Percentiles rank a stretch among this genome's conserved stretches.
These are phyloP conservation scores for Komagataella pseudopastoris DNA, from an alignment of 805 yeast species.

Conservation along the genomic window DNA sequence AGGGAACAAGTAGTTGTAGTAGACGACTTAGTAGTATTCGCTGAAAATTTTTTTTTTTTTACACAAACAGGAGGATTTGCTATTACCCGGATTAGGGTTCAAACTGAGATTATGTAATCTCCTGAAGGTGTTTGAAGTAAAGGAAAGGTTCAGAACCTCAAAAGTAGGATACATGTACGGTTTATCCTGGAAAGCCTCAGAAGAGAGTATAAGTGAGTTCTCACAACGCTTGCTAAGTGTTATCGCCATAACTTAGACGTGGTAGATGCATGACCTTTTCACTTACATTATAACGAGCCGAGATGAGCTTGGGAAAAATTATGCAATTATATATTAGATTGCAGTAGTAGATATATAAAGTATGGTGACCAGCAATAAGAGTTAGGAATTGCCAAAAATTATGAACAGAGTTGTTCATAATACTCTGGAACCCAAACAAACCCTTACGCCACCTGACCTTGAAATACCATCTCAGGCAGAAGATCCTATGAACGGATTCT, in stretches of 20 bases:
- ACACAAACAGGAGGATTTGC: not conserved
- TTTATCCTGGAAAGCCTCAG: not conserved
- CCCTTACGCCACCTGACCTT: not conserved
- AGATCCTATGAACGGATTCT: not conserved
- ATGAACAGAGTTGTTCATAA: not conserved
- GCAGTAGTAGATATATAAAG: not conserved
- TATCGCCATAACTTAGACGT: too few species aligned
- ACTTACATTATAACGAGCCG: too few species aligned
- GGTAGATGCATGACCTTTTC: too few species aligned
- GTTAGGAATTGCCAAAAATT: not conserved
- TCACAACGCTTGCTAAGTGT: too few species aligned
- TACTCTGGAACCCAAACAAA: not conserved
- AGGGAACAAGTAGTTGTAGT: not conserved
- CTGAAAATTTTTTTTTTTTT: not conserved
- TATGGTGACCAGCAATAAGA: not conserved
- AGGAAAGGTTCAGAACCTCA: not conserved
- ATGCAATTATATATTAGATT: not conserved
- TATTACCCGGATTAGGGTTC: not conserved
- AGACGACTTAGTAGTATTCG: not conserved
- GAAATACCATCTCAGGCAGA: not conserved
- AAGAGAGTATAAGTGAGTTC: too few species aligned
- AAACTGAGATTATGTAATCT: not conserved
- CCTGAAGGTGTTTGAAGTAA: not conserved
- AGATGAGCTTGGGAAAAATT: not conserved
- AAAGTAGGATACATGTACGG: too few species aligned